Evolutionary conservation across 148 eudicot genomes (phyloP).

Genomic region (Salicornia ramosissima): DNA sequence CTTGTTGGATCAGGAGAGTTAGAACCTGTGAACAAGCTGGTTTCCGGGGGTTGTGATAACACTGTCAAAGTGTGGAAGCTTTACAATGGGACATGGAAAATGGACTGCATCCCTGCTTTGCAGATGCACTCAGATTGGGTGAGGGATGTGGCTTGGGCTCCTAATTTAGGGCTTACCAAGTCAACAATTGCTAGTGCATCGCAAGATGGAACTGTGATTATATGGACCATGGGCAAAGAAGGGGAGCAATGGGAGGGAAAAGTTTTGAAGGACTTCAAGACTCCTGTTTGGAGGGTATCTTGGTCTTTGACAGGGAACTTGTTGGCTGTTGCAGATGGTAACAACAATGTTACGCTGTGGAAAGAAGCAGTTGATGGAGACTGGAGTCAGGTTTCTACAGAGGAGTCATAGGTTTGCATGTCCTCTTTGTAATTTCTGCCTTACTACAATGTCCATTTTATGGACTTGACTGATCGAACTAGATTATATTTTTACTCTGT

Average conservation of each 20-base stretch:
- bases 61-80: conserved; percentile 88
- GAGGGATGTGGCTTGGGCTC: conserved; percentile 94
- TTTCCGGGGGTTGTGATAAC: conserved; percentile 87
- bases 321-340: conserved; percentile 92
- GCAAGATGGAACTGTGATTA: conserved; percentile 82
- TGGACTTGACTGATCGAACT: conserved; percentile 18
- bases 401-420: conserved; percentile 47
- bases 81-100: conserved; percentile 66
- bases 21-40: conserved; percentile 71
- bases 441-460: conserved; percentile 8
- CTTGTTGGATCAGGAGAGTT: conserved; percentile 59
- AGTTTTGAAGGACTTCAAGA: conserved; percentile 71
- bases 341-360: conserved; percentile 75
- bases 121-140: conserved; percentile 82
- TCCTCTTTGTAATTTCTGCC: conserved; percentile 17
- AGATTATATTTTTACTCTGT: not conserved
- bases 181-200: conserved; percentile 91
- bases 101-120: conserved; percentile 90
- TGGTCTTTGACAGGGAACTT: conserved; percentile 91
- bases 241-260: conserved; percentile 89
- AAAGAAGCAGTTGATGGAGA: conserved; percentile 91
- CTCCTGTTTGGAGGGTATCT: conserved; percentile 92
- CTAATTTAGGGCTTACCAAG: conserved; percentile 86
- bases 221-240: conserved; percentile 82
- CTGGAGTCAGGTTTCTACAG: conserved; percentile 76